Evolutionary conservation across 345 rosid species (phyloP).

Genomic region (Bruguiera parviflora): DNA sequence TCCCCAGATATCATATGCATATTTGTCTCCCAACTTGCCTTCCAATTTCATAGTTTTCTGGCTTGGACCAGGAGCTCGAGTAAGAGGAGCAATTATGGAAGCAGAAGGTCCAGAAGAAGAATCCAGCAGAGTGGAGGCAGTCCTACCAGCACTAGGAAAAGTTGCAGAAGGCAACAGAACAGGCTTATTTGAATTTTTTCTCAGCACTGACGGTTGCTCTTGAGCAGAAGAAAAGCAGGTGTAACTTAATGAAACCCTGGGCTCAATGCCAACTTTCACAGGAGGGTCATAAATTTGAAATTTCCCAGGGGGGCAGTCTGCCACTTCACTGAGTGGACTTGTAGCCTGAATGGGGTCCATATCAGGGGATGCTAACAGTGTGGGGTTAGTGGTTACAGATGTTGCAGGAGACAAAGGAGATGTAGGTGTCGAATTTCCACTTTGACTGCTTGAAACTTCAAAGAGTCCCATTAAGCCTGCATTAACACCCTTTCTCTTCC

Average conservation of each 20-base stretch:
- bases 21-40: constrained; percentile 35
- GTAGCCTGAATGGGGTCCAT: constrained; percentile 24
- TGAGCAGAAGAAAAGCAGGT: constrained; percentile 13
- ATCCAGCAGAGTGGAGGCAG: constrained; percentile 17
- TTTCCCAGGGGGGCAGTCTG: constrained; percentile 17
- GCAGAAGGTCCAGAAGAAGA: constrained; percentile 37
- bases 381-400: constrained; percentile 26
- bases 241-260: constrained; percentile 21
- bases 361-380: constrained; percentile 35
- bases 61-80: constrained; percentile 69
- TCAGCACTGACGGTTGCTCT: constrained; percentile 23
- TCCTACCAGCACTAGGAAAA: constrained; percentile 35
- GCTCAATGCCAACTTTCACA: constrained; percentile 11
- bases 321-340: constrained; percentile 27
- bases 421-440: constrained; percentile 85
- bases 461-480: constrained; percentile 32
- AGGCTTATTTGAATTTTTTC: constrained; percentile 27
- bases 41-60: constrained; percentile 31
- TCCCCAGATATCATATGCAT: constrained; percentile 82
- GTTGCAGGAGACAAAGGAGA: constrained; percentile 65
- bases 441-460: constrained; percentile 88
- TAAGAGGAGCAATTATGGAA: constrained; percentile 51
- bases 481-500: constrained; percentile 60
- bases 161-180: constrained; percentile 46
- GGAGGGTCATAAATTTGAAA: constrained; percentile 25